Base-by-base conservation (phyloP, 2,329 filamentous ascomycete species). In the Magnaporthiopsis incrustans region DNA sequence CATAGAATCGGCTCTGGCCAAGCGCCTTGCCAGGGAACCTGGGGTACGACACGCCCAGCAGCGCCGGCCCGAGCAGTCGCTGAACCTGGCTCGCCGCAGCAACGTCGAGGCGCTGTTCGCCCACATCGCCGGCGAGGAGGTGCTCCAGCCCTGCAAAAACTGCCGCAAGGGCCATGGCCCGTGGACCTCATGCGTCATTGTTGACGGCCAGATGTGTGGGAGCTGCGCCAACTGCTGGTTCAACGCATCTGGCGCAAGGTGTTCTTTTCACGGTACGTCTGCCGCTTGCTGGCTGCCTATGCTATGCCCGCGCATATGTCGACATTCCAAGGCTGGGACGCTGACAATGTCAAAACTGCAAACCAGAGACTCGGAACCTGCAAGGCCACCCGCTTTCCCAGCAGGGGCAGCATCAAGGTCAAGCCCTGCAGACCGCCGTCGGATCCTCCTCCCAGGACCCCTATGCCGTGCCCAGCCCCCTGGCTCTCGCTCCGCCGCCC, bases 151-250 rank as follows among this genome's bases (percentile, higher is more conserved):
- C 0, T 87, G 84, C 72, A 84, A 84, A 72, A 85, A 84, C 71
- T 87, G 84, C 70, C 78, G 81, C 71, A 86, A 85, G 70, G 82
- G 82, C 4, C 82, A 85, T 66, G 84, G 84, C 0, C 84, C 84
- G 0, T 87, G 83, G 83, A 82, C 77, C 1, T 77, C 77, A 22
- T 87, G 84, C 67, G 77, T 87, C n/a, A 75, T 85, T n/a, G 81
- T 84, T 27, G 80, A 81, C 60, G 83, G 84, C 1, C 81, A 85
- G 70, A 83, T 86, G 81, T 85, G 82, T 65, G 84, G 84, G 12
- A 85, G 82, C 69, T 87, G 84, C 67, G 80, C 83, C 65, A 87
- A 87, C 69, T 87, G 84, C 71, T 86, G 84, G 84, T 86, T 83
- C 72, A 87, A 87, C 64, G 84, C 84, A 10, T 85, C 82, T 62